These are phyloP conservation scores for Trametes sanguinea DNA, from an alignment of 768 basidiomycete genomes.

Conservation along the genomic window DNA sequence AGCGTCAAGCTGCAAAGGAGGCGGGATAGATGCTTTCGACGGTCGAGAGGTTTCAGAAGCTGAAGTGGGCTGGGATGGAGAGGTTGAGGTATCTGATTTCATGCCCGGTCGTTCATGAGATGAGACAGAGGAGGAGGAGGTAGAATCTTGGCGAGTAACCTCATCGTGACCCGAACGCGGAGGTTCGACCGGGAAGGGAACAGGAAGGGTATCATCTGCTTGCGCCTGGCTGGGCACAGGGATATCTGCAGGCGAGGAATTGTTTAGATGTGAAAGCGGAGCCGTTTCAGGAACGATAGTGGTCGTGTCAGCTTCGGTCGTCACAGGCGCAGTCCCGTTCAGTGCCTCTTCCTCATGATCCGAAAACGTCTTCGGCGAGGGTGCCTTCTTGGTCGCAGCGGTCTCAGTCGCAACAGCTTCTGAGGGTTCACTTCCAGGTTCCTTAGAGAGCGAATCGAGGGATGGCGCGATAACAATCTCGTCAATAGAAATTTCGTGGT, in stretches of 20 bases:
- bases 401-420: not conserved
- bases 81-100: not conserved
- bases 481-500: not conserved
- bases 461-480: conserved; percentile 8
- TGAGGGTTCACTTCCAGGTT: too few species aligned
- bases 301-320: not conserved
- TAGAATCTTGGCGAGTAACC: not conserved
- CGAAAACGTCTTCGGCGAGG: not conserved
- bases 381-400: too few species aligned
- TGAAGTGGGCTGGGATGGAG: not conserved
- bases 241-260: not conserved
- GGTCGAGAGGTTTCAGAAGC: not conserved
- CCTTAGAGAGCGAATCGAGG: not conserved
- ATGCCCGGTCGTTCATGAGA: not conserved
- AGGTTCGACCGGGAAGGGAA: not conserved
- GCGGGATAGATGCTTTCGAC: not conserved
- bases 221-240: not conserved
- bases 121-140: not conserved
- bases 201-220: not conserved
- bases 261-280: not conserved
- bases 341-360: not conserved
- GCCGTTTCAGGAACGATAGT: not conserved
- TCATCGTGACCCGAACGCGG: not conserved
- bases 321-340: not conserved
- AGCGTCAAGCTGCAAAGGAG: conserved; percentile 11